These are phyloP conservation scores for Friedmanniomyces simplex DNA, from an alignment of 495 filamentous ascomycete species.

Conservation along the genomic window DNA sequence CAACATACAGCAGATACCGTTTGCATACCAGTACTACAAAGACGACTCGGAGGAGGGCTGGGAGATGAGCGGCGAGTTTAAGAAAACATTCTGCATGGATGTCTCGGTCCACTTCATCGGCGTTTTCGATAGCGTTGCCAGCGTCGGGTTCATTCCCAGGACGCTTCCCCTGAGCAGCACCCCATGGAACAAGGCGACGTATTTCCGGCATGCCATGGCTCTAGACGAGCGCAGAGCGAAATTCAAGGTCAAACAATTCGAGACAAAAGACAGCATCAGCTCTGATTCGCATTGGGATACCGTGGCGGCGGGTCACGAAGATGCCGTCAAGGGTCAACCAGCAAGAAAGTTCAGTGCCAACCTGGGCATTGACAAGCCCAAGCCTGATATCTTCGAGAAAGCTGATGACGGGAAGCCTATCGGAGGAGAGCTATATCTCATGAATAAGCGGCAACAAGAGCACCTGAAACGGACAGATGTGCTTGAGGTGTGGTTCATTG, in stretches of 20 bases:
- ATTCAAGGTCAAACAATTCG: slow-evolving; percentile 29
- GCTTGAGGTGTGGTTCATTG: slow-evolving; percentile 33
- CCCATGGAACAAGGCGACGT: slow-evolving; percentile 28
- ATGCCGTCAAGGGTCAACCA: not conserved
- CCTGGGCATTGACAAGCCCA: not conserved
- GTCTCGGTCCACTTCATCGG: slow-evolving; percentile 34
- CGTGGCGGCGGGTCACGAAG: not conserved
- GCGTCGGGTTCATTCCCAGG: slow-evolving; percentile 33
- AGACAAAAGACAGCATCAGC: slow-evolving; percentile 6
- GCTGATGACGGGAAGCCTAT: not conserved
- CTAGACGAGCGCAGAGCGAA: slow-evolving; percentile 34
- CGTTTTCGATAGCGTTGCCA: slow-evolving; percentile 35
- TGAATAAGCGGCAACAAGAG: not conserved
- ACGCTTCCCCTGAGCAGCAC: slow-evolving; percentile 33
- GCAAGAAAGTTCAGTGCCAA: not conserved
- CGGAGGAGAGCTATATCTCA: not conserved
- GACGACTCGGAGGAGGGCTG: slow-evolving; percentile 29
- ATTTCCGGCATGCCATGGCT: slow-evolving; percentile 23
- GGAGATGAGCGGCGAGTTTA: slow-evolving; percentile 32
- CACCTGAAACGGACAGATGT: slow-evolving; percentile 22
- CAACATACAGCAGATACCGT: slow-evolving; percentile 29
- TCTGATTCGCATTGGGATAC: not conserved
- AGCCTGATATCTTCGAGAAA: not conserved
- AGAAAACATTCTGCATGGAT: slow-evolving; percentile 34
- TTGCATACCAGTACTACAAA: slow-evolving; percentile 36